Base-by-base conservation (phyloP, 2,329 filamentous ascomycete genomes). In the Lachnellula occidentalis region DNA sequence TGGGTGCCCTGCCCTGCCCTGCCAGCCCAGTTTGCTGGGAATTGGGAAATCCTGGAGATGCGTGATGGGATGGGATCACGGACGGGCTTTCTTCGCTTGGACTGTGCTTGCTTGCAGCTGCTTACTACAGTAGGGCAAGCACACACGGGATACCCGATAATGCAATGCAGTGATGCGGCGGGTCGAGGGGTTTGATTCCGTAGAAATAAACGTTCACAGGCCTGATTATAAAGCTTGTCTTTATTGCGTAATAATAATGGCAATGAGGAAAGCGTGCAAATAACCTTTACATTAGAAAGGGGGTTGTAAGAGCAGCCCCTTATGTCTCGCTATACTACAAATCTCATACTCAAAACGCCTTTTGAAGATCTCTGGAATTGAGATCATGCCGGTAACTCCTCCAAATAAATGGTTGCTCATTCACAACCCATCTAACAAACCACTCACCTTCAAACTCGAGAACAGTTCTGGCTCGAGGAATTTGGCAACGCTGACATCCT, bases 401-500 rank as follows among this genome's bases (percentile, higher is more conserved):
- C 34, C 53, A 55, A 48, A 55, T 47, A 27, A 50, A 54, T 31
- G 41, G 11, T 46, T 31, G 34, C 37, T 36, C 17, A 49, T 53
- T 51, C 51, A 48, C 45, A 49, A 67, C 34, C 79, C 80, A 66
- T 91, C 91, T 60, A 97, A 74, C 62, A 95, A 85, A 2, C 92
- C 92, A 64, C 88, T 94, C 72, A 95, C 91, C 74, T 90, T 88
- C 67, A 97, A 74, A 62, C 84, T 89, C 70, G 87, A 85, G 75
- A 95, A 95, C 58, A 97, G 83, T 71, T 97, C 94, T 1, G 91
- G 90, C 76, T 99, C 94, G 61, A 99, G 76, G 74, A 97, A 99
- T 69, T 95, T 96, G 71, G 90, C 91, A 53, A 97, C 91, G 31
- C 88, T 92, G 41, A 97, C 90, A 71, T 97, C 94, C 76, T 97